phyloP scores from a whole-genome alignment of 768 basidiomycete genomes.

The Suillus variegatus region DNA sequence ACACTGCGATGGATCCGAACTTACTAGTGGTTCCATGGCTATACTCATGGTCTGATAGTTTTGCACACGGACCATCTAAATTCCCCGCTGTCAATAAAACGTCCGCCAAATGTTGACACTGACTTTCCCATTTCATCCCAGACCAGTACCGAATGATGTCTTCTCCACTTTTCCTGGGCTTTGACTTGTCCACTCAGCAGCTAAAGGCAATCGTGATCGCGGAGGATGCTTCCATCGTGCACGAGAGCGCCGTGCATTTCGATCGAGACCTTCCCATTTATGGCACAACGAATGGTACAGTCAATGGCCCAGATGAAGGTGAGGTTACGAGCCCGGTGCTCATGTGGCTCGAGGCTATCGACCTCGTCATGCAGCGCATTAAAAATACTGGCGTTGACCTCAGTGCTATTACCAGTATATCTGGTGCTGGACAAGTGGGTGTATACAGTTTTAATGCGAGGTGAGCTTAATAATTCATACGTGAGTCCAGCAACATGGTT shows the following conservation, averaged over 20 bases:
- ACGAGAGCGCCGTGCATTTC: conserved; percentile 77
- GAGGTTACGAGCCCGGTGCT: conserved; percentile 79
- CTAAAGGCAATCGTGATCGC: conserved; percentile 74
- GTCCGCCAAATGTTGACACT: neutral
- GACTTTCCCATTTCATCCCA: neutral
- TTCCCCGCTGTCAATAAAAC: conserved; percentile 3
- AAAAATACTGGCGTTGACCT: conserved; percentile 61
- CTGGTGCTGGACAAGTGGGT: conserved; percentile 77
- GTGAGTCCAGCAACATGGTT: conserved; percentile 75
- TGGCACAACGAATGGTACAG: conserved; percentile 65
- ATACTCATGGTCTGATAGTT: conserved; percentile 4
- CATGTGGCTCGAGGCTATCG: conserved; percentile 87
- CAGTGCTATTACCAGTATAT: conserved; percentile 58
- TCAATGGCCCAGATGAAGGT: conserved; percentile 62
- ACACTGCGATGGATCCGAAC: conserved; percentile 1
- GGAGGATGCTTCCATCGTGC: conserved; percentile 55
- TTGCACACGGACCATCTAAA: conserved; percentile 3
- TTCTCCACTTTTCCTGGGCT: conserved; percentile 63
- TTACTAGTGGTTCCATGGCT: neutral
- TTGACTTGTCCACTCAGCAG: conserved; percentile 87
- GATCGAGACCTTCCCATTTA: conserved; percentile 76
- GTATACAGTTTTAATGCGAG: neutral
- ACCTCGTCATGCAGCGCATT: conserved; percentile 69
- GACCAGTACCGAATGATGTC: conserved; percentile 11
- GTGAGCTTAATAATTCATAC: neutral